Evolutionary conservation across 1,284 basidiomycete genomes (phyloP), one percentile per base, ranked within the genome.

Genomic region (Trichosporon inkin): DNA sequence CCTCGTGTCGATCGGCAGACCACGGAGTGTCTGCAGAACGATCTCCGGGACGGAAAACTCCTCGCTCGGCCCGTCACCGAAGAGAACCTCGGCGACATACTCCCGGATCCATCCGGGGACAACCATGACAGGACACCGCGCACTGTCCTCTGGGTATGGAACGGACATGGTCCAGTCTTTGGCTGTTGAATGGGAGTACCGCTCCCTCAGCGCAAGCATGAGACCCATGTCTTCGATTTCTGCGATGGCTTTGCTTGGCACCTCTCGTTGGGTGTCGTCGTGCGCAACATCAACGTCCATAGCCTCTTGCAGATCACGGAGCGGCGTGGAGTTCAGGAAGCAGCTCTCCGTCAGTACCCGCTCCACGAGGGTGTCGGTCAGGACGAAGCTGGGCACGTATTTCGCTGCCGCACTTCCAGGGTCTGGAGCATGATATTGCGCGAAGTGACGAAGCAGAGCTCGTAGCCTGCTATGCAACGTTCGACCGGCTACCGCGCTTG

Each of bases 91-190:
- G 3, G 90, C 87, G 0, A 89, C 89, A 8, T 93, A 83, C 73
- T 97, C 93, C 37, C 95, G 81, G 22, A 98, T 82, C 95, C 96
- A 99, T 0, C 94, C 94, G 0, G 95, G 95, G 40, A 99, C 85
- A 44, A 88, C 81, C 37, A 98, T 77, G 8, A 53, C 35, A 8
- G 52, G 53, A 11, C 57, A 36, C 0, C 53, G 53, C 14, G 60
- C 63, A 1, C 51, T 41, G 20, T 58, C 62, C 13, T 53, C 40
- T 14, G 54, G 14, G 0, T 62, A 32, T 0, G 60, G 53, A 4
- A 72, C 38, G 0, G 57, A 47, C 51, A 72, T 60, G 3, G 58
- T 28, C 62, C 66, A 65, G 49, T 70, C 69, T 0, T 55, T 57
- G 2, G 69, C 62, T 3, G 67, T 62, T 10, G 58, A 62, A 0